Evolutionary conservation across 805 yeast species (phyloP).

Genomic region (Cyberlindnera mrakii): DNA sequence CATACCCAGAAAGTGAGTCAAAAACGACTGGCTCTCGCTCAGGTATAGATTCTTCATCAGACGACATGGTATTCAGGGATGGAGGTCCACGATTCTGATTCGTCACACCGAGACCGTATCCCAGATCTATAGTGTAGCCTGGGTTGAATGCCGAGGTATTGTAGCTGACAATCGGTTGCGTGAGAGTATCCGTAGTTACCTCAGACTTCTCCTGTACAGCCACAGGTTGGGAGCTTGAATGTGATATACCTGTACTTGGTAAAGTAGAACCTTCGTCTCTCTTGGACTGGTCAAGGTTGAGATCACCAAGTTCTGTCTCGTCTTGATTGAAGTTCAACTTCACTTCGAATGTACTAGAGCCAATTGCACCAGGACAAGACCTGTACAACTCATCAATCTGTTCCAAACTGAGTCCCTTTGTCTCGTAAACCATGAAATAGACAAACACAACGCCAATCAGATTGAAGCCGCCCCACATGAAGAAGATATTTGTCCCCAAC

Average conservation of each 20-base stretch:
- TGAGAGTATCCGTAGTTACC: neutral
- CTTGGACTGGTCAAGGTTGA: neutral
- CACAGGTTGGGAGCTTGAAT: too few relatives aligned
- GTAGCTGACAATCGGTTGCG: conserved; percentile 2
- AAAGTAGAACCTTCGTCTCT: conserved; percentile 4
- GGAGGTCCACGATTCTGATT: conserved; percentile 23
- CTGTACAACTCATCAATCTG: conserved; percentile 74
- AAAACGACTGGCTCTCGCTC: conserved; percentile 2
- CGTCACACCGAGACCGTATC: conserved; percentile 18
- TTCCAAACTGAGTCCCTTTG: conserved; percentile 74
- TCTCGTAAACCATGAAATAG: conserved; percentile 68
- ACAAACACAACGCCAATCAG: conserved; percentile 52
- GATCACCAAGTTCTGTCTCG: neutral
- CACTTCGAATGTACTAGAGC: conserved; percentile 38
- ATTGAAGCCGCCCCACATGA: conserved; percentile 74
- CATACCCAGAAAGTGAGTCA: conserved; percentile 16
- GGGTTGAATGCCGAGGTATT: conserved; percentile 5
- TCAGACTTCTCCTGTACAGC: too few relatives aligned
- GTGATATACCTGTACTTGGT: conserved; percentile 1
- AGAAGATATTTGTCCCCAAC: conserved; percentile 66
- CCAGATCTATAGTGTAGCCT: conserved; percentile 20
- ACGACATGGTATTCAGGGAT: conserved; percentile 16
- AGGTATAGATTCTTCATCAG: conserved; percentile 11
- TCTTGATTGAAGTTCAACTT: conserved; percentile 4
- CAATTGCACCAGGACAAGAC: conserved; percentile 48